A percentile compares a stretch with the other conserved stretches of the same genome.
These are phyloP conservation scores for Talaromyces sp. DNA, from an alignment of 2,329 filamentous ascomycete genomes.

Conservation along the genomic window DNA sequence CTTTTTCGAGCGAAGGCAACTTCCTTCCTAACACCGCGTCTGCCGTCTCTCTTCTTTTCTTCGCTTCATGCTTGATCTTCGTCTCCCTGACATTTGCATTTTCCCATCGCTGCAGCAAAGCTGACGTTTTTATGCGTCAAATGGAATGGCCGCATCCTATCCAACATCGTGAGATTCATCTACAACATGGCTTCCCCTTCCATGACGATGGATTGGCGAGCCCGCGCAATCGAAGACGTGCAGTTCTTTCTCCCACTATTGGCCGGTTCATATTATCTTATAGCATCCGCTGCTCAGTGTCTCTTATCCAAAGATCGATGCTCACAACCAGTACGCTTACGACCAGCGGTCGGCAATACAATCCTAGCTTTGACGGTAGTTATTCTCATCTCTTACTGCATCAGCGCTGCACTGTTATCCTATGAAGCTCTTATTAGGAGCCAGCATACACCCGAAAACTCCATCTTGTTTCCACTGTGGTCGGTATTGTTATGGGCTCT, in stretches of 20 bases:
- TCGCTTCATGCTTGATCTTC: not conserved
- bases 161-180: not conserved
- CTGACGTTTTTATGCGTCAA: not conserved
- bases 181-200: not conserved
- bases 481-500: slow-evolving; percentile 60
- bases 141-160: not conserved
- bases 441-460: slow-evolving; percentile 3
- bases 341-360: slow-evolving; percentile 43
- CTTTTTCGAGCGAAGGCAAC: not conserved
- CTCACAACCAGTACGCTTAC: slow-evolving; percentile 35
- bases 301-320: slow-evolving; percentile 47
- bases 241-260: slow-evolving; percentile 10
- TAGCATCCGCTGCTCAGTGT: slow-evolving; percentile 51
- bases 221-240: not conserved
- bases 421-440: slow-evolving; percentile 5
- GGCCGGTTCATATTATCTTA: slow-evolving; percentile 49
- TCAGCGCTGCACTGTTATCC: slow-evolving; percentile 22
- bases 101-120: not conserved
- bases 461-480: slow-evolving; percentile 16
- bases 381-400: slow-evolving; percentile 37
- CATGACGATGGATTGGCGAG: slow-evolving; percentile 5
- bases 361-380: slow-evolving; percentile 29
- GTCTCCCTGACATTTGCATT: not conserved
- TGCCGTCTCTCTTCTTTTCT: not conserved
- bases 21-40: not conserved